A percentile compares a stretch with the other conserved stretches of the same genome.
phyloP scores from a whole-genome alignment of 2,329 filamentous ascomycete genomes.

The Leptosphaerulina australis region DNA sequence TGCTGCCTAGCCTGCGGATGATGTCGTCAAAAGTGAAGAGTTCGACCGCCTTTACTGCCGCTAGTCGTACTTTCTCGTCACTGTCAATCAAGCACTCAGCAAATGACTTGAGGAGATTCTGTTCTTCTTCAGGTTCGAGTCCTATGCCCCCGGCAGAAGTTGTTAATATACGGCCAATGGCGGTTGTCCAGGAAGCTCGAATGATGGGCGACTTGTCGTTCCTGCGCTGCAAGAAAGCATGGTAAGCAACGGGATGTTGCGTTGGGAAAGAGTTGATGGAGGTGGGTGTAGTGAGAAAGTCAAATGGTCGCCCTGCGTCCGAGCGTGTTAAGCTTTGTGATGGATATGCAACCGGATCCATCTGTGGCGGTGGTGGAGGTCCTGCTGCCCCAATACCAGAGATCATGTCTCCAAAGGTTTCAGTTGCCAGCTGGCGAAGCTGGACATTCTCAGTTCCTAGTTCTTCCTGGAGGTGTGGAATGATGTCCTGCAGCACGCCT shows the following conservation, averaged over 20 bases:
- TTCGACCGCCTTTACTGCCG: conserved; percentile 84
- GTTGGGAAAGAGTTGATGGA: conserved; percentile 90
- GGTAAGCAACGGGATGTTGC: conserved; percentile 77
- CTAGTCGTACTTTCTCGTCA: conserved; percentile 88
- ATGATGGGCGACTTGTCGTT: conserved; percentile 87
- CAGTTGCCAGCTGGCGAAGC: conserved; percentile 83
- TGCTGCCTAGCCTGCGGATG: conserved; percentile 77
- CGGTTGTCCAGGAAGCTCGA: conserved; percentile 83
- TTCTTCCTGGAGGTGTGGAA: conserved; percentile 92
- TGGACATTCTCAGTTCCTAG: conserved; percentile 87
- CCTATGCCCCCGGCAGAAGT: conserved; percentile 92
- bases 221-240: conserved; percentile 81
- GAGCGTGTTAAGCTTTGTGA: conserved; percentile 63
- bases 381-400: conserved; percentile 92
- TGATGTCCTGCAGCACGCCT: conserved; percentile 85
- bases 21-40: conserved; percentile 81
- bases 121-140: conserved; percentile 81
- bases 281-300: conserved; percentile 78
- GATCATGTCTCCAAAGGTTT: conserved; percentile 94
- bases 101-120: conserved; percentile 72
- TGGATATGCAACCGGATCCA: conserved; percentile 88
- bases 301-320: conserved; percentile 49
- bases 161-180: conserved; percentile 82
- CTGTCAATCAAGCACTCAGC: conserved; percentile 82
- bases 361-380: conserved; percentile 70